Evolutionary conservation across 495 filamentous ascomycete species (phyloP), one percentile per base, ranked within the genome.

Genomic region (Daldinia loculata): DNA sequence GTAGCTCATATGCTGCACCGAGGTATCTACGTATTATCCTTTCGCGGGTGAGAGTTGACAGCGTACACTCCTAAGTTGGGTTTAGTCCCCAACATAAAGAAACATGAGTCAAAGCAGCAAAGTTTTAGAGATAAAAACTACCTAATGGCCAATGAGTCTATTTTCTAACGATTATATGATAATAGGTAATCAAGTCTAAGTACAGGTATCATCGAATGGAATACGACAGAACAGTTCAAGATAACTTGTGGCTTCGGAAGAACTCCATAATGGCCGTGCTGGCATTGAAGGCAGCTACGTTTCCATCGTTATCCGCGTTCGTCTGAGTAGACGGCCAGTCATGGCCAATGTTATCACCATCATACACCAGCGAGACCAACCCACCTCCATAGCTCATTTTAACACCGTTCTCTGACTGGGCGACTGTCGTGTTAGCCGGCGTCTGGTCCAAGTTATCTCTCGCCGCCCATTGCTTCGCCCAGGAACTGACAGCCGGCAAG

Each of bases 281-380:
- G 55, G 80, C 81, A 64, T 82, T 76, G 36, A 78, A 79, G 36
- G 75, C 75, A 14, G 80, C 75, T 12, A 76, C 63, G 38, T 51
- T 19, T 14, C 56, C 58, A 4, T 61, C 45, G 38, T 81, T 81
- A 59, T 85, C 83, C 17, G 59, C 70, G 71, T 86, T 85, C 2
- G 68, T 48, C 8, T 64, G 61, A 4, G 78, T 84, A 12, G 78
- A 78, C 9, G 82, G 82, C 84, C 84, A 86, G 48, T 77, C 81
- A 61, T 86, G 83, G 6, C 72, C 76, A 29, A 83, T 69, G 11
- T 75, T 67, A 34, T 77, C 53, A 12, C 75, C 73, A 63, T 74
- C 60, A 45, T 79, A 74, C 15, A 76, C 67, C 17, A 75, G 56
- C 52, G 66, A 73, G 11, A 79, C 77, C 45, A 75, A 45, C 4